These are phyloP conservation scores for Leucoagaricus sp. DNA, from an alignment of 1,284 basidiomycete species.

Conservation along the genomic window DNA sequence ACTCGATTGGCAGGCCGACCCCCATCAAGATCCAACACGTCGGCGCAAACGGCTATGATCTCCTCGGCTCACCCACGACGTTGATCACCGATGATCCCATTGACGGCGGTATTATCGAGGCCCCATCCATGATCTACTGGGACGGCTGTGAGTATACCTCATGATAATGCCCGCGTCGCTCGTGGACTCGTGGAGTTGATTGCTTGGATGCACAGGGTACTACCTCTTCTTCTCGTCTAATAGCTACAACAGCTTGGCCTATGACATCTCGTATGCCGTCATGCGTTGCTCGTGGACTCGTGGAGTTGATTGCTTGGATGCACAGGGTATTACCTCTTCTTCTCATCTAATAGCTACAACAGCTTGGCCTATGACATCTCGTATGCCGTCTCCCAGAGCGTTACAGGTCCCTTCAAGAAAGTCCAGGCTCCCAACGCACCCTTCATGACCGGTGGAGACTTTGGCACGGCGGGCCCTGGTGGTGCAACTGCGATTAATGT, in stretches of 20 bases:
- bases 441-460: not conserved
- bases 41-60: not conserved
- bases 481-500: slow-evolving; percentile 2
- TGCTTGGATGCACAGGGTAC: not conserved
- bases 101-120: not conserved
- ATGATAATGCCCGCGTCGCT: too few species aligned
- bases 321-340: not conserved
- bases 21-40: slow-evolving; percentile 2
- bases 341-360: not conserved
- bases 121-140: slow-evolving; percentile 1
- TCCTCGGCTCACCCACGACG: not conserved
- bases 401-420: not conserved
- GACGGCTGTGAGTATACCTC: not conserved
- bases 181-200: not conserved
- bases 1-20: not conserved
- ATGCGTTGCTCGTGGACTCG: too few species aligned
- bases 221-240: not conserved
- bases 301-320: not conserved
- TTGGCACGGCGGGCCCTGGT: slow-evolving; percentile 1
- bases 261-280: too few species aligned
- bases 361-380: not conserved
- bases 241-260: not conserved
- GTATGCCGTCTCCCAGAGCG: slow-evolving; percentile 2
- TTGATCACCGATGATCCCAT: not conserved
- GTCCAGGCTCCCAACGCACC: not conserved